These are phyloP conservation scores for Obelidium mucronatum DNA, from an alignment of 192 early-diverging fungal genomes.

Conservation along the genomic window DNA sequence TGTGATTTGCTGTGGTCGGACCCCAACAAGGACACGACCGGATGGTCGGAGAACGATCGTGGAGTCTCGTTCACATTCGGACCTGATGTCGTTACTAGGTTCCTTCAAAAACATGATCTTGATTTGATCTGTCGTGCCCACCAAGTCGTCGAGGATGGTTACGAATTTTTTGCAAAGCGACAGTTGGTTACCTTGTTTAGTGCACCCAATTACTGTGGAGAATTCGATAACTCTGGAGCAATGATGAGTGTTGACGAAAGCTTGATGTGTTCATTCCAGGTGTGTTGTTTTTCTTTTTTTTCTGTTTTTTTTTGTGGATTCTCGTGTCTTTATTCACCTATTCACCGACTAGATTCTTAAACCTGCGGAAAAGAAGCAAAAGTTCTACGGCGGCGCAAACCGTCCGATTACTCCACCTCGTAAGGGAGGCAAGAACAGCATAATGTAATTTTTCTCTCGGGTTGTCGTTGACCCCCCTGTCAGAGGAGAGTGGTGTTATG, in stretches of 20 bases:
- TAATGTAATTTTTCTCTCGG: too few species aligned
- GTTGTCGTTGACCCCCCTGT: too few species aligned
- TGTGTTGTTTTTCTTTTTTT: constrained; percentile 8
- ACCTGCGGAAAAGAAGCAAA: constrained; percentile 92
- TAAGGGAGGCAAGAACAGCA: constrained; percentile 47
- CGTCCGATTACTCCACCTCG: constrained; percentile 79
- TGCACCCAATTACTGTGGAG: constrained; percentile 96
- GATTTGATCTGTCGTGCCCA: constrained; percentile 98
- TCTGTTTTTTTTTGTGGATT: neutral
- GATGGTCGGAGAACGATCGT: constrained; percentile 97
- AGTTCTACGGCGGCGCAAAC: constrained; percentile 78
- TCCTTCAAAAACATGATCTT: constrained; percentile 96
- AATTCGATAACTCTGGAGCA: constrained; percentile 72
- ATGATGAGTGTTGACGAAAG: constrained; percentile 78
- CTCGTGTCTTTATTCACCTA: neutral
- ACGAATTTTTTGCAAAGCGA: constrained; percentile 98
- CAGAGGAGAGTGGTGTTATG: neutral
- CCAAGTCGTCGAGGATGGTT: constrained; percentile 98
- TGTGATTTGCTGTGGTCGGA: constrained; percentile 98
- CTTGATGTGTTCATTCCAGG: constrained; percentile 73
- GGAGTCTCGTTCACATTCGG: constrained; percentile 97
- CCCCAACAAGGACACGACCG: constrained; percentile 94
- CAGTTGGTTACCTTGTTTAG: constrained; percentile 96
- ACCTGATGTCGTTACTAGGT: constrained; percentile 90
- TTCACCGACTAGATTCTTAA: constrained; percentile 80